These are phyloP conservation scores for Euphorbia lathyris DNA, from an alignment of 345 rosid genomes.

Conservation along the genomic window DNA sequence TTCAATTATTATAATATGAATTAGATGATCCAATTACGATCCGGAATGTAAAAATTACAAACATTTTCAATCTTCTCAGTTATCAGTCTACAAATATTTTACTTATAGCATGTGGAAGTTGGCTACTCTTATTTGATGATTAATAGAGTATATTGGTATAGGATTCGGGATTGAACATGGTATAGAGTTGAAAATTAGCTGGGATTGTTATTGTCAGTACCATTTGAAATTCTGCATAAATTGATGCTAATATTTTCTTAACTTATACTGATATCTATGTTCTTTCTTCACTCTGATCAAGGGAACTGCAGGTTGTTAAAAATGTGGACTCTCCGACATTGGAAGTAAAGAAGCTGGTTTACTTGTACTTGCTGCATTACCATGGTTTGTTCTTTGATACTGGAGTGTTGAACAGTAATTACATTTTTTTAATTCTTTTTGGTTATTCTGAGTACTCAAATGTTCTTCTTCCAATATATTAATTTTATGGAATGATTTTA, in stretches of 20 bases:
- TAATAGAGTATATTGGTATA: not conserved
- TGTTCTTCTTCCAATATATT: not conserved
- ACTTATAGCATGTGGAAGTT: not conserved
- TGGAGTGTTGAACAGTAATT: not conserved
- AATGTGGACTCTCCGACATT: constrained; percentile 89
- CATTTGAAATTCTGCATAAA: not conserved
- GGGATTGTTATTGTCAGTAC: not conserved
- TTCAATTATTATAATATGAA: not conserved
- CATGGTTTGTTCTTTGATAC: not conserved
- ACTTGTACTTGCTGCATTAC: constrained; percentile 91
- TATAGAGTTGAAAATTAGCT: not conserved
- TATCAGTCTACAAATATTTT: not conserved
- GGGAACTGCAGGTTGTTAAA: constrained; percentile 76
- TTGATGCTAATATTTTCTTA: not conserved
- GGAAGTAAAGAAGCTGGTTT: constrained; percentile 96
- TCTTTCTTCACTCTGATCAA: not conserved
- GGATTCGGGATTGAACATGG: not conserved
- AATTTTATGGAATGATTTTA: not conserved
- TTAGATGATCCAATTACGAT: not conserved
- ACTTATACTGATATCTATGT: constrained; percentile 2
- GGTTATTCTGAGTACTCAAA: not conserved
- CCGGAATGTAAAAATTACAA: not conserved
- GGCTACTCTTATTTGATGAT: not conserved
- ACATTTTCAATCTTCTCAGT: not conserved
- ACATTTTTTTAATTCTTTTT: not conserved